A percentile compares a stretch with the other conserved stretches of the same genome.
phyloP scores from a whole-genome alignment of 495 filamentous ascomycete genomes.

The Penicillium manginii region DNA sequence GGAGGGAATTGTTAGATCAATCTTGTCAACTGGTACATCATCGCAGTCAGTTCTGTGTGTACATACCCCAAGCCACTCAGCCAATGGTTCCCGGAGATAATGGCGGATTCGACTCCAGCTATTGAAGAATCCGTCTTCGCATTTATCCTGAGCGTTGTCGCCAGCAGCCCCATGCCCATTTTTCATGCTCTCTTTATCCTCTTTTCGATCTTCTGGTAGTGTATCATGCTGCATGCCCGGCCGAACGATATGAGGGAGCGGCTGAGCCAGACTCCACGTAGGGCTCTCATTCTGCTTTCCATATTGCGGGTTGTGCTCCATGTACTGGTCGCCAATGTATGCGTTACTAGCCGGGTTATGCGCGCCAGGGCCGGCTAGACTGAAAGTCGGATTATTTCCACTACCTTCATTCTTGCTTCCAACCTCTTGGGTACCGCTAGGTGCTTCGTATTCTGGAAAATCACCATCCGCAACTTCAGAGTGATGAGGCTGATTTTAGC shows the following conservation, averaged over 20 bases:
- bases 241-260: slow-evolving; percentile 35
- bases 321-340: slow-evolving; percentile 40
- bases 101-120: slow-evolving; percentile 20
- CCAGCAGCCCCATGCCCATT: background rate
- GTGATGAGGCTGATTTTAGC: background rate
- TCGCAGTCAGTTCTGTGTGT: background rate
- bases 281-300: slow-evolving; percentile 21
- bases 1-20: background rate
- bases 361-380: slow-evolving; percentile 15
- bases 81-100: slow-evolving; percentile 19
- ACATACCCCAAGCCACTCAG: slow-evolving; percentile 26
- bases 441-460: slow-evolving; percentile 11
- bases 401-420: slow-evolving; percentile 17
- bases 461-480: slow-evolving; percentile 2
- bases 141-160: background rate
- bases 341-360: slow-evolving; percentile 13
- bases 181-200: background rate
- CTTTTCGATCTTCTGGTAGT: slow-evolving; percentile 9
- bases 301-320: slow-evolving; percentile 27
- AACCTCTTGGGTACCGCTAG: slow-evolving; percentile 19
- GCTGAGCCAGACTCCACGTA: slow-evolving; percentile 35
- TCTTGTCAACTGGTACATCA: too few relatives aligned
- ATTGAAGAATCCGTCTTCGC: slow-evolving; percentile 21
- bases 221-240: slow-evolving; percentile 25
- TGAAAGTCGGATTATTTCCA: slow-evolving; percentile 18